These are phyloP conservation scores for Lipomyces starkeyi DNA, from an alignment of 805 yeast species.

Conservation along the genomic window DNA sequence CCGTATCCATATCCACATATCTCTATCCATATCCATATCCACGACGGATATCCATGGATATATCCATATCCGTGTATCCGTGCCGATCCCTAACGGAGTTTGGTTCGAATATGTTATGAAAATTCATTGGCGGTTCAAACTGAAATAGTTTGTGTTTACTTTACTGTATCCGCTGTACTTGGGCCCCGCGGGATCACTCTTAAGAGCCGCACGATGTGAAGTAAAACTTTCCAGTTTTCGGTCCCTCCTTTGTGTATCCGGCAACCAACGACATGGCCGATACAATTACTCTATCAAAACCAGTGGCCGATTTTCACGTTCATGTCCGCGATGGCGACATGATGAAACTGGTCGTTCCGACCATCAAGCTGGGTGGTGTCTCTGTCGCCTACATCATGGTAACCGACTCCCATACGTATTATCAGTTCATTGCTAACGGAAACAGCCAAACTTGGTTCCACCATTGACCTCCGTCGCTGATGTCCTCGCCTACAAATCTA, in stretches of 20 bases:
- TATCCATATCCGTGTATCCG: no score
- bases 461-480: constrained; percentile 81
- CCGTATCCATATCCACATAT: no score
- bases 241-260: neutral
- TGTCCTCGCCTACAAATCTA: constrained; percentile 70
- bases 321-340: constrained; percentile 92
- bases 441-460: constrained; percentile 82
- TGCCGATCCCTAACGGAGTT: no score
- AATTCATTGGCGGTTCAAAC: neutral
- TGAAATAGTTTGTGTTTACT: no score
- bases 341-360: constrained; percentile 92
- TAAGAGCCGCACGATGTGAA: neutral
- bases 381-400: constrained; percentile 89
- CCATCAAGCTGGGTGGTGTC: constrained; percentile 87
- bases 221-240: neutral
- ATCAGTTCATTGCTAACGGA: neutral
- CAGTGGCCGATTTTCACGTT: constrained; percentile 85
- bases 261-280: constrained; percentile 3
- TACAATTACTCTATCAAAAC: constrained; percentile 47
- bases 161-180: no score
- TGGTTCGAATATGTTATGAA: neutral
- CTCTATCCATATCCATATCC: no score
- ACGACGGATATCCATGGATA: no score
- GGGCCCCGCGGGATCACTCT: neutral
- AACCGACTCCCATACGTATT: neutral